Conservation (phyloP, 108 stramenopile species). For the Cyclostephanos tholiformis region DNA sequence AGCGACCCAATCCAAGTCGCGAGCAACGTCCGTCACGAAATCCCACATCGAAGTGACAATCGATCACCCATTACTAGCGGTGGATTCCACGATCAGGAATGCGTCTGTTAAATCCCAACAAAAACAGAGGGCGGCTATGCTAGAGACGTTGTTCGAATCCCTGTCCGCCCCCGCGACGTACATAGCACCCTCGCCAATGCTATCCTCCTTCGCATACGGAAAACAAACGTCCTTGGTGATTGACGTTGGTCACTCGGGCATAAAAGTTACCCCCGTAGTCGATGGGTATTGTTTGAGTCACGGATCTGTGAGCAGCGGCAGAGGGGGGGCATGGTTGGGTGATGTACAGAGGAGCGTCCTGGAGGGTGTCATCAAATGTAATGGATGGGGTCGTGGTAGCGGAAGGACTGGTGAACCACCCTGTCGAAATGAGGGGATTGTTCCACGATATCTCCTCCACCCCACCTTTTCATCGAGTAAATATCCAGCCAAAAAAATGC, state of each 20-base stretch:
- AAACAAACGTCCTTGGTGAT: constrained; percentile 81
- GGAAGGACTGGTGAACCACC: constrained; percentile 49
- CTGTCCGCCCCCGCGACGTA: constrained; percentile 74
- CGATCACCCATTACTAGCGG: constrained; percentile 46
- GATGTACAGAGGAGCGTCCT: constrained; percentile 50
- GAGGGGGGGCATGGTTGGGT: constrained; percentile 80
- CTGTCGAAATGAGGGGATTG: constrained; percentile 45
- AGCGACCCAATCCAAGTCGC: neutral
- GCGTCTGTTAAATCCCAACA: constrained; percentile 24
- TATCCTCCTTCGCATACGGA: constrained; percentile 80
- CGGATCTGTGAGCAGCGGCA: constrained; percentile 68
- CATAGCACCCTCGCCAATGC: constrained; percentile 78
- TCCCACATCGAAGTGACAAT: constrained; percentile 15
- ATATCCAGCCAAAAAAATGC: constrained; percentile 11
- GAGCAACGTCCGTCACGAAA: neutral
- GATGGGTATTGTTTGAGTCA: constrained; percentile 76
- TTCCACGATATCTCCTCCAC: constrained; percentile 20
- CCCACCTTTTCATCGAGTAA: constrained; percentile 11
- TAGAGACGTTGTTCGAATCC: constrained; percentile 78
- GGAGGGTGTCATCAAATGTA: constrained; percentile 43
- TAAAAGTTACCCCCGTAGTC: constrained; percentile 75
- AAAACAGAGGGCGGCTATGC: constrained; percentile 56
- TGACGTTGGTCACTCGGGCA: constrained; percentile 75
- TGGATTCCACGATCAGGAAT: constrained; percentile 29
- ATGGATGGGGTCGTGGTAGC: constrained; percentile 41